These are phyloP conservation scores for Hydnomerulius pinastri DNA, from an alignment of 768 basidiomycete genomes.

Conservation along the genomic window DNA sequence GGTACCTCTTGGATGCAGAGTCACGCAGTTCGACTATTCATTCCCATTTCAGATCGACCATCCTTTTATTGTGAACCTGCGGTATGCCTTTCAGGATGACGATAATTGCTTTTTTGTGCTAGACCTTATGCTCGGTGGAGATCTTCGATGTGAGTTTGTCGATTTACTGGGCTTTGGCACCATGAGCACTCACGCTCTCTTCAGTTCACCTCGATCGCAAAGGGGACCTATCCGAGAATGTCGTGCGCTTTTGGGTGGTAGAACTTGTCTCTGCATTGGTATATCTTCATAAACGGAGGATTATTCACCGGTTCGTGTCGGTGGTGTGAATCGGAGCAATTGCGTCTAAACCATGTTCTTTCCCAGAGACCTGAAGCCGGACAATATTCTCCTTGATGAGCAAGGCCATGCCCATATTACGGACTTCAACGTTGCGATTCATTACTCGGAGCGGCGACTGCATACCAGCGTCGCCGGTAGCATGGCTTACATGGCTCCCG, in stretches of 20 bases:
- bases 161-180: background rate
- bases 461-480: slow-evolving; percentile 96
- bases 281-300: slow-evolving; percentile 89
- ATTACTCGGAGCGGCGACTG: slow-evolving; percentile 86
- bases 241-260: slow-evolving; percentile 85
- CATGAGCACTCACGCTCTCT: background rate
- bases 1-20: slow-evolving; percentile 44
- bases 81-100: slow-evolving; percentile 97
- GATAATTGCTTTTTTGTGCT: slow-evolving; percentile 97
- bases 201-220: slow-evolving; percentile 83
- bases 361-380: slow-evolving; percentile 90
- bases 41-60: slow-evolving; percentile 68
- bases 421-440: slow-evolving; percentile 98
- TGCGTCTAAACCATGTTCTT: slow-evolving; percentile 4
- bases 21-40: slow-evolving; percentile 10
- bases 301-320: slow-evolving; percentile 83
- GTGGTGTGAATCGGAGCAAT: slow-evolving; percentile 3
- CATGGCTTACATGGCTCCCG: slow-evolving; percentile 99
- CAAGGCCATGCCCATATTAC: slow-evolving; percentile 94
- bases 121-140: slow-evolving; percentile 95
- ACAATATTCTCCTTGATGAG: slow-evolving; percentile 95
- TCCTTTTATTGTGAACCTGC: slow-evolving; percentile 85
- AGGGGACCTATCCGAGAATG: slow-evolving; percentile 64
- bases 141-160: slow-evolving; percentile 75
- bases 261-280: slow-evolving; percentile 84